A percentile compares a stretch with the other conserved stretches of the same genome.
Conservation (phyloP, 768 basidiomycete species). For the Mycena galopus region DNA sequence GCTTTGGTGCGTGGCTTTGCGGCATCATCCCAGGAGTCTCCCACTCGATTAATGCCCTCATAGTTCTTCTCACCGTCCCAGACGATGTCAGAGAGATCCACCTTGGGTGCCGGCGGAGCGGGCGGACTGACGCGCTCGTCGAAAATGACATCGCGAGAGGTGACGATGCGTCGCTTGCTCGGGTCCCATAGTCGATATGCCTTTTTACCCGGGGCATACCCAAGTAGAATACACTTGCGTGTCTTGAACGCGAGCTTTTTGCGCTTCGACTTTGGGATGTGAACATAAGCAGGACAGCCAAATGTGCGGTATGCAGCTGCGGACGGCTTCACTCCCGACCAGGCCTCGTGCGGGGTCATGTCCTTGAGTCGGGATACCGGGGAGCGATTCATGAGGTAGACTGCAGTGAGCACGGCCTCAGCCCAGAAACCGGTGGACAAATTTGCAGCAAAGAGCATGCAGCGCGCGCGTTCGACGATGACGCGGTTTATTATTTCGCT, state of each 20-base stretch:
- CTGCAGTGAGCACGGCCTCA: constrained; percentile 33
- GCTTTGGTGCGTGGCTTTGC: not conserved
- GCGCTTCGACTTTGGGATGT: constrained; percentile 21
- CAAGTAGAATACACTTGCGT: constrained; percentile 40
- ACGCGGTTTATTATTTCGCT: constrained; percentile 1
- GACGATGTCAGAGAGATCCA: constrained; percentile 19
- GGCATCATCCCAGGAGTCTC: constrained; percentile 18
- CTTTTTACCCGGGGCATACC: constrained; percentile 32
- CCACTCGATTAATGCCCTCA: no score
- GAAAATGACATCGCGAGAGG: constrained; percentile 38
- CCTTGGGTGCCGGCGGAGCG: not conserved
- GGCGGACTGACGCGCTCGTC: constrained; percentile 41
- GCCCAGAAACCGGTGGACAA: constrained; percentile 42
- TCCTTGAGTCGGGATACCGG: constrained; percentile 21
- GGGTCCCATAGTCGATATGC: constrained; percentile 40
- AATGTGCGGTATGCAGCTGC: constrained; percentile 43
- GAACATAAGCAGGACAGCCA: constrained; percentile 39
- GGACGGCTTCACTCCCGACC: constrained; percentile 38
- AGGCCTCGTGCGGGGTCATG: no score
- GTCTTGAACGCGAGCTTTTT: constrained; percentile 19
- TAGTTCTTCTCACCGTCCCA: constrained; percentile 16
- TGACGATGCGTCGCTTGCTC: constrained; percentile 29
- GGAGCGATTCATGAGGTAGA: constrained; percentile 38
- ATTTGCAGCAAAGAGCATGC: constrained; percentile 41
- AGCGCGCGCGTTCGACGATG: not conserved